A percentile compares a stretch with the other conserved stretches of the same genome.
phyloP scores from a whole-genome alignment of 1,139 yeast species.

The Groenewaldozyma sp. region DNA sequence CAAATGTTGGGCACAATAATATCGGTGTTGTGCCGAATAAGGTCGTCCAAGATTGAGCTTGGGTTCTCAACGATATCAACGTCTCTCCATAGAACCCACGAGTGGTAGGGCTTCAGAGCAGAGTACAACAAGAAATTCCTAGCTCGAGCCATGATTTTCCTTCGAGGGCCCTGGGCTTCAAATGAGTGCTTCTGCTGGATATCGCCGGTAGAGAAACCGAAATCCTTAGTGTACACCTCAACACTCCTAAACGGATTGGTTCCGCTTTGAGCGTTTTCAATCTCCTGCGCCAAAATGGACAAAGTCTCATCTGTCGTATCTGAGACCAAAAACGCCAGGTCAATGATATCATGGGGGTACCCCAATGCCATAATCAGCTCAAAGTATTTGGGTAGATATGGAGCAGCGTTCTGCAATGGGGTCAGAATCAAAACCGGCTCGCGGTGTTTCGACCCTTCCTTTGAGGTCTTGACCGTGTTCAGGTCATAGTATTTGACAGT shows the following conservation, averaged over 20 bases:
- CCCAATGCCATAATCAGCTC: constrained; percentile 78
- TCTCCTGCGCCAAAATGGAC: constrained; percentile 48
- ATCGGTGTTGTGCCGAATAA: constrained; percentile 68
- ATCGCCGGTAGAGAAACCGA: constrained; percentile 70
- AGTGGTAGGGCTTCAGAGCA: constrained; percentile 74
- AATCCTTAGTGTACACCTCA: constrained; percentile 71
- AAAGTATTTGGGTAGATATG: constrained; percentile 73
- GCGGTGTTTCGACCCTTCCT: constrained; percentile 44
- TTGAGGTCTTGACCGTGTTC: constrained; percentile 34
- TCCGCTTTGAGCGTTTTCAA: constrained; percentile 22
- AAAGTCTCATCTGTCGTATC: constrained; percentile 66
- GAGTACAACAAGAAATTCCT: constrained; percentile 77
- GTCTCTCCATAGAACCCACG: constrained; percentile 95
- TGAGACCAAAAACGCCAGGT: constrained; percentile 75
- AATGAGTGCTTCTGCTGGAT: constrained; percentile 69
- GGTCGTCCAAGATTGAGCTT: constrained; percentile 64
- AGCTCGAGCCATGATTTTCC: constrained; percentile 85
- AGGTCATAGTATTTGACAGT: constrained; percentile 38
- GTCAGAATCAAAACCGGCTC: constrained; percentile 64
- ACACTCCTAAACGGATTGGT: constrained; percentile 54
- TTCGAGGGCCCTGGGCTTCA: constrained; percentile 78
- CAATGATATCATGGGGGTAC: constrained; percentile 73
- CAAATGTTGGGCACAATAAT: constrained; percentile 86
- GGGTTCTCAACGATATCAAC: constrained; percentile 83
- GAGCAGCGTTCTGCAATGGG: constrained; percentile 77